Evolutionary conservation across 2,329 filamentous ascomycete genomes (phyloP).

Genomic region (Stagonosporopsis rhizophila): DNA sequence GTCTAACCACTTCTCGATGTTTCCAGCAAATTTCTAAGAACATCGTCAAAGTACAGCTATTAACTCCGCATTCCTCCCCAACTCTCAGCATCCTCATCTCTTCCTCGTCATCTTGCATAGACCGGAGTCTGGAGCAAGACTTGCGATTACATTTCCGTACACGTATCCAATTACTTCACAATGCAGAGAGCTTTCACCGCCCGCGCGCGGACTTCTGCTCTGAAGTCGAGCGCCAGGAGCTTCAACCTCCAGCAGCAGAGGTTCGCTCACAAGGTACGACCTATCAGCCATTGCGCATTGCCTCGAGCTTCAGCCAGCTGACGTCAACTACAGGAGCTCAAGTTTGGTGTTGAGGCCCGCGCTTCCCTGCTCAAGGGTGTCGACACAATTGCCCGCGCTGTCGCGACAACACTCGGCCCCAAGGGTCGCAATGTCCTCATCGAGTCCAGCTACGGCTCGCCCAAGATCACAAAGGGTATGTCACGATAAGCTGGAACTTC

Average conservation of each 20-base stretch:
- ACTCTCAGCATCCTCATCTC: constrained; percentile 29
- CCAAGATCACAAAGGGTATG: constrained; percentile 98
- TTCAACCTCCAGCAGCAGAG: constrained; percentile 85
- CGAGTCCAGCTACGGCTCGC: constrained; percentile 97
- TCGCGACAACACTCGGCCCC: constrained; percentile 93
- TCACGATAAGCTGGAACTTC: background rate
- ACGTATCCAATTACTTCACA: constrained; percentile 51
- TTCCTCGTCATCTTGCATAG: constrained; percentile 43
- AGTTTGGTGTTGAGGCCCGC: constrained; percentile 95
- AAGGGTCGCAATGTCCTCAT: constrained; percentile 99
- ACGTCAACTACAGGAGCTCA: constrained; percentile 74
- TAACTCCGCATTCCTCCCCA: constrained; percentile 32
- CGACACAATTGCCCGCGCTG: constrained; percentile 94
- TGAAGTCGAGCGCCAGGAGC: constrained; percentile 68
- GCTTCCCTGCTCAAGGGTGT: constrained; percentile 90
- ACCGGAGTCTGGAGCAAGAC: constrained; percentile 46
- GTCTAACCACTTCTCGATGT: constrained; percentile 28
- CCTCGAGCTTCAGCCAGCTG: constrained; percentile 7
- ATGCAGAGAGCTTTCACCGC: constrained; percentile 97
- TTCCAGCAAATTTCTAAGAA: constrained; percentile 30
- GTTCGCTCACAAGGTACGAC: constrained; percentile 92
- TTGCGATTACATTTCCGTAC: constrained; percentile 33
- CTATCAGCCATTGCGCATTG: background rate
- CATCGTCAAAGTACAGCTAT: constrained; percentile 20
- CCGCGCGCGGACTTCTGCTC: constrained; percentile 78